phyloP scores from a whole-genome alignment of 192 early-diverging fungal species.

The Umbelopsis sp. region DNA sequence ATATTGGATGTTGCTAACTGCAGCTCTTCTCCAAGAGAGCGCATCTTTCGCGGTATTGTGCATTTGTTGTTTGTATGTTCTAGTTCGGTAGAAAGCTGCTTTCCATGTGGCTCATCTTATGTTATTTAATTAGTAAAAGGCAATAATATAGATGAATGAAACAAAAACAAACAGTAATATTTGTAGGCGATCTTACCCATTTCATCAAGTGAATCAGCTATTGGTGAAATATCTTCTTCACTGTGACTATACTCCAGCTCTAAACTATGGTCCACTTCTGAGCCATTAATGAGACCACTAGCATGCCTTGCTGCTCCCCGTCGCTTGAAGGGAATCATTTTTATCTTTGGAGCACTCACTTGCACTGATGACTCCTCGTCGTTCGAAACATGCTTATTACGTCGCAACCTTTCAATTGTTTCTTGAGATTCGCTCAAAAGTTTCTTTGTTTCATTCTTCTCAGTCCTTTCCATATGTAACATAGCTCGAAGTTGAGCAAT shows the following conservation, averaged over 20 bases:
- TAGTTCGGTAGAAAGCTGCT: neutral
- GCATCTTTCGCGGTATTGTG: neutral
- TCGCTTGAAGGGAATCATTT: neutral
- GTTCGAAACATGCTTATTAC: neutral
- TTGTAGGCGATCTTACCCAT: neutral
- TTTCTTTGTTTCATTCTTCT: constrained; percentile 53
- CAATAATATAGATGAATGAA: neutral
- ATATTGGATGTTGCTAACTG: neutral
- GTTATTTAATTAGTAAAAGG: neutral
- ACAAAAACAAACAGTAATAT: neutral
- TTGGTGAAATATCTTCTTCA: neutral
- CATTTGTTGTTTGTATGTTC: neutral
- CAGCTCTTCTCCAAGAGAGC: neutral
- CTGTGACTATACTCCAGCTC: neutral
- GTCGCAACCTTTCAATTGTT: constrained; percentile 52
- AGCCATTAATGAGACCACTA: neutral
- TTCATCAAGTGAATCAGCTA: neutral
- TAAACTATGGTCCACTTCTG: neutral
- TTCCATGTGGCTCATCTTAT: neutral
- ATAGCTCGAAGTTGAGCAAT: constrained; percentile 48
- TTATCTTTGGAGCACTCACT: neutral
- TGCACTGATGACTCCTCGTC: neutral
- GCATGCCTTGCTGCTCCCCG: constrained; percentile 8
- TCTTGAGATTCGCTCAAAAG: constrained; percentile 56
- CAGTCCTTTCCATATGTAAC: constrained; percentile 51